A percentile compares a stretch with the other conserved stretches of the same genome.
Conservation (phyloP, 441 rosid species). For the Arabidopsis hybrid region DNA sequence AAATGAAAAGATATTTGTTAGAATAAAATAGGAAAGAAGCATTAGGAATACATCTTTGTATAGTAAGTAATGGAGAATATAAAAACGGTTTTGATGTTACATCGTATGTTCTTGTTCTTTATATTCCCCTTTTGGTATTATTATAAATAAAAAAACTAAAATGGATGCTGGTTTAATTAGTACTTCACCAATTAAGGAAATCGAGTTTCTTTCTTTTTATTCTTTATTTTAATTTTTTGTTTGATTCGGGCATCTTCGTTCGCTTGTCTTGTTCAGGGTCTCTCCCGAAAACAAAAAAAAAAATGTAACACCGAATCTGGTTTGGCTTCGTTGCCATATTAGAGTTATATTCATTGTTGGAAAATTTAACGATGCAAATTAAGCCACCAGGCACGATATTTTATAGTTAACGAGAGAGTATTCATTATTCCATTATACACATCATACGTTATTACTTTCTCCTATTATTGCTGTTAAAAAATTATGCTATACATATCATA, state of each 20-base stretch:
- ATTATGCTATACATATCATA: too few relatives aligned
- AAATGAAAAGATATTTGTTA: background rate
- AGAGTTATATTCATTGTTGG: background rate
- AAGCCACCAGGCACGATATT: background rate
- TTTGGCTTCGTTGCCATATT: constrained; percentile 3
- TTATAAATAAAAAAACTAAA: constrained; percentile 2
- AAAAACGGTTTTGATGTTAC: constrained; percentile 27
- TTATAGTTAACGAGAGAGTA: background rate
- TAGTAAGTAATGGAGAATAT: constrained; percentile 31
- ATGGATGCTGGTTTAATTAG: constrained; percentile 30
- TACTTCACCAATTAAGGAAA: constrained; percentile 41
- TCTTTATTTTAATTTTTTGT: background rate
- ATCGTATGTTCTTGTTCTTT: constrained; percentile 17
- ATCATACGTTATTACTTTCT: background rate
- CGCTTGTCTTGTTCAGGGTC: constrained; percentile 24
- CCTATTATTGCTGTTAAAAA: too few relatives aligned
- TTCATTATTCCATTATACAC: background rate
- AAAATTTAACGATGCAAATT: constrained; percentile 22
- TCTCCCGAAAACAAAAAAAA: background rate
- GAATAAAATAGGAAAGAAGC: constrained; percentile 12
- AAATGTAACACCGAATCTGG: constrained; percentile 10
- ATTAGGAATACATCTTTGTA: constrained; percentile 28
- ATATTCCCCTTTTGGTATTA: constrained; percentile 9
- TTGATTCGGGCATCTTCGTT: constrained; percentile 29
- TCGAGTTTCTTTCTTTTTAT: constrained; percentile 24